Evolutionary conservation across 139 green algal genomes (phyloP), one percentile per base, ranked within the genome.

Genomic region (Diplosphaera chodatii): DNA sequence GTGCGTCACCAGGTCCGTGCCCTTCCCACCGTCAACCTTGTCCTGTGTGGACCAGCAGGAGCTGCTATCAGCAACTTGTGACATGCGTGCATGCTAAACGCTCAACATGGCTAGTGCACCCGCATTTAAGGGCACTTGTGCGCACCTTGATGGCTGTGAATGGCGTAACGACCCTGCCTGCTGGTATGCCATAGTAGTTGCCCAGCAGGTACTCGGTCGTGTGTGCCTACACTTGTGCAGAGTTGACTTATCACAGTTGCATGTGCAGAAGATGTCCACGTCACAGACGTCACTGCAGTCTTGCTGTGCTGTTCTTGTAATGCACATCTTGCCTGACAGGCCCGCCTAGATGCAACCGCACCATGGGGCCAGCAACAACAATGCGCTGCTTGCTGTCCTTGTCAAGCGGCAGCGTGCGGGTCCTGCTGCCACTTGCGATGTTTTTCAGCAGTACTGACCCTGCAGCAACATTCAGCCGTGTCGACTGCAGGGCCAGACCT

Each of bases 381-480:
- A 59, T 25, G 48, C 48, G 48, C 18, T 59, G 13, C 48, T 25
- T 25, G 48, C 31, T 41, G 3, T 65, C 13, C 27, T 64, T 41
- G 32, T 70, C 29, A 33, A 76, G 63, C 15, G 71, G 71, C 63
- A 76, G 30, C 28, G 32, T 27, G 40, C 18, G 48, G 8, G 32
- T 67, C 40, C 31, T 48, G 29, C 65, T 40, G 32, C 41, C 65
- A 4, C 32, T 65, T 27, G 29, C 20, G 32, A 34, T 55, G 32
- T 79, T 79, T 40, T 79, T 82, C 29, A 82, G 66, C 73, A 82
- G 66, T 15, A 82, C 73, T 65, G 68, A 77, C 40, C 68, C 73
- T 77, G 66, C 3, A n/a, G n/a, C n/a, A n/a, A n/a, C n/a, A n/a
- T n/a, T n/a, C n/a, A n/a, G n/a, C n/a, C n/a, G n/a, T n/a, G n/a